Percentiles rank a stretch among this genome's conserved stretches.
Evolutionary conservation across 768 basidiomycete genomes (phyloP).

Genomic region (Mycena amicta): DNA sequence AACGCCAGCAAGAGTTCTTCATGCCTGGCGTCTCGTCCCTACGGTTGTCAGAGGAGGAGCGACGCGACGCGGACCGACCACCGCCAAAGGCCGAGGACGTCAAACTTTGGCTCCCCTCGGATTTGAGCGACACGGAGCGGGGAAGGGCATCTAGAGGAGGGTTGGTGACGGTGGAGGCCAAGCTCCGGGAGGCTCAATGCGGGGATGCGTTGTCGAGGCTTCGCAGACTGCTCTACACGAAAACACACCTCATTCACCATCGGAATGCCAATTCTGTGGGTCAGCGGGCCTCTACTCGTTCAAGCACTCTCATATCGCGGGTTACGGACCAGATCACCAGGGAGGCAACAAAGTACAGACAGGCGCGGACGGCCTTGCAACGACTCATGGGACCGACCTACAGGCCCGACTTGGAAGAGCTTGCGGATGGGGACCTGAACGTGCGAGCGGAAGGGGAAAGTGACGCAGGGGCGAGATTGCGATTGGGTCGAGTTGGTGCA

Average conservation of each 20-base stretch:
- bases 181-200: too few species aligned
- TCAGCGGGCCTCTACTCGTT: too few species aligned
- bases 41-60: slow-evolving; percentile 3
- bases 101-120: too few species aligned
- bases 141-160: neutral
- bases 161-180: neutral
- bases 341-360: neutral
- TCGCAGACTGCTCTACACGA: neutral
- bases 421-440: neutral
- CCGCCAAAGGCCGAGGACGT: too few species aligned
- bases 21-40: too few species aligned
- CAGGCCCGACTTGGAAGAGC: neutral
- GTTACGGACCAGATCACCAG: neutral
- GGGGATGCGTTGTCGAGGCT: neutral
- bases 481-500: too few species aligned
- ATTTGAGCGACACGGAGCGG: neutral
- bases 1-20: too few species aligned
- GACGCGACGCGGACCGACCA: neutral
- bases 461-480: too few species aligned
- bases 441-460: neutral
- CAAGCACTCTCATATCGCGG: too few species aligned
- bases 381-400: neutral
- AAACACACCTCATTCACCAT: too few species aligned
- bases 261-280: too few species aligned
- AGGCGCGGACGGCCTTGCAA: neutral